These are phyloP conservation scores for Fraxinus ornus DNA, from an alignment of 305 asterid genomes.

Conservation along the genomic window DNA sequence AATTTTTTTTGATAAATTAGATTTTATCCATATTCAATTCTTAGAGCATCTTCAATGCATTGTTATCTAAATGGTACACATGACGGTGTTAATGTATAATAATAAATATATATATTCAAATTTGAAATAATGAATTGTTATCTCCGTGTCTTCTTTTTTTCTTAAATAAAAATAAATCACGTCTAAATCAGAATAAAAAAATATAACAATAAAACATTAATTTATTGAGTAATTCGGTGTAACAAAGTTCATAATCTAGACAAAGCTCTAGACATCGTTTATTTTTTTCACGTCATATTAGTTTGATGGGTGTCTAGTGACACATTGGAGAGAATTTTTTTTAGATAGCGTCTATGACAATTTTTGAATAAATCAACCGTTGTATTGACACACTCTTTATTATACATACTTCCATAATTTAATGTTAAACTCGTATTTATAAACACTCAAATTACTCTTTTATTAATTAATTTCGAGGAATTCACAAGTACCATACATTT, in stretches of 20 bases:
- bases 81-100: not conserved
- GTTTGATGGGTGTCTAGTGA: not conserved
- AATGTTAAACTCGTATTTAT: not conserved
- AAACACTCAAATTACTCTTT: not conserved
- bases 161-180: too few relatives aligned
- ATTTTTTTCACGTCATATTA: not conserved
- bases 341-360: not conserved
- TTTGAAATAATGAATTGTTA: not conserved
- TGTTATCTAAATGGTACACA: not conserved
- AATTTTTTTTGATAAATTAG: not conserved
- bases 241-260: not conserved
- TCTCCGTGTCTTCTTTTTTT: not conserved
- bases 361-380: not conserved
- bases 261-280: not conserved
- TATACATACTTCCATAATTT: not conserved
- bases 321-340: not conserved
- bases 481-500: too few relatives aligned
- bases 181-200: not conserved
- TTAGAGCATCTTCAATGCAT: not conserved
- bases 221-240: not conserved
- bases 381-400: not conserved
- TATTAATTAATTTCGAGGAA: too few relatives aligned
- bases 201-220: too few relatives aligned
- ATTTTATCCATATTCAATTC: not conserved
- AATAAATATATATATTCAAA: not conserved